These are phyloP conservation scores for Cladochytrium replicatum DNA, from an alignment of 192 early-diverging fungal species.

Conservation along the genomic window DNA sequence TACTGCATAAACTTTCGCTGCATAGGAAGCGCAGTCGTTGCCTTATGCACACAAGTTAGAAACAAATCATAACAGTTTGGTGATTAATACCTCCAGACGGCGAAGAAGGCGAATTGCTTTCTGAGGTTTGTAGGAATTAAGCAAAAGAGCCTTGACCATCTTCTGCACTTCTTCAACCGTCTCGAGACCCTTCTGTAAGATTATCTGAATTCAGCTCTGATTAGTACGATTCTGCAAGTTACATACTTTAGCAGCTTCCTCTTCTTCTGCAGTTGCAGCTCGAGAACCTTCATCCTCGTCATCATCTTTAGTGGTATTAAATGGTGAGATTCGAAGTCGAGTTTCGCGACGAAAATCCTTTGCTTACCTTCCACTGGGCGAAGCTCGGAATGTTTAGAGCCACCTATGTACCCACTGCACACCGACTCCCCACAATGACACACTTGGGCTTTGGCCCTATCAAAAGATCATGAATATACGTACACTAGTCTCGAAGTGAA, in stretches of 20 bases:
- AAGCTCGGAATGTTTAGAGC: conserved; percentile 47
- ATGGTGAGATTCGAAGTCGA: neutral
- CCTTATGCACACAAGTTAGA: neutral
- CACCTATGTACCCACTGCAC: conserved; percentile 90
- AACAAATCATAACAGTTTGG: conserved; percentile 10
- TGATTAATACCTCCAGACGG: conserved; percentile 32
- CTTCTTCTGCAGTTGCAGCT: conserved; percentile 43
- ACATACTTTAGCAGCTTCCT: conserved; percentile 39
- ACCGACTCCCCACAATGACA: conserved; percentile 85
- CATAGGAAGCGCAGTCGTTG: conserved; percentile 32
- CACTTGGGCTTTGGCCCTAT: conserved; percentile 72
- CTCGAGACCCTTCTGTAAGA: conserved; percentile 37
- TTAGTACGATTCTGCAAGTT: conserved; percentile 45
- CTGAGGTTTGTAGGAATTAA: conserved; percentile 39
- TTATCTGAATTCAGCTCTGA: conserved; percentile 33
- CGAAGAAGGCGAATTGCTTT: conserved; percentile 48
- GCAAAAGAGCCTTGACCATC: conserved; percentile 65
- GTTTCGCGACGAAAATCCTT: neutral
- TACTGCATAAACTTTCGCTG: conserved; percentile 51
- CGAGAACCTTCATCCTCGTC: conserved; percentile 47
- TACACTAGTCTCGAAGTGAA: neutral
- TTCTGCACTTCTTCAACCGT: conserved; percentile 64
- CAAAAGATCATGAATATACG: neutral
- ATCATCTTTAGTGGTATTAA: conserved; percentile 26
- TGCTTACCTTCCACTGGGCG: conserved; percentile 2